Evolutionary conservation across 1,139 yeast species (phyloP).

Genomic region (Hyphopichia burtonii): DNA sequence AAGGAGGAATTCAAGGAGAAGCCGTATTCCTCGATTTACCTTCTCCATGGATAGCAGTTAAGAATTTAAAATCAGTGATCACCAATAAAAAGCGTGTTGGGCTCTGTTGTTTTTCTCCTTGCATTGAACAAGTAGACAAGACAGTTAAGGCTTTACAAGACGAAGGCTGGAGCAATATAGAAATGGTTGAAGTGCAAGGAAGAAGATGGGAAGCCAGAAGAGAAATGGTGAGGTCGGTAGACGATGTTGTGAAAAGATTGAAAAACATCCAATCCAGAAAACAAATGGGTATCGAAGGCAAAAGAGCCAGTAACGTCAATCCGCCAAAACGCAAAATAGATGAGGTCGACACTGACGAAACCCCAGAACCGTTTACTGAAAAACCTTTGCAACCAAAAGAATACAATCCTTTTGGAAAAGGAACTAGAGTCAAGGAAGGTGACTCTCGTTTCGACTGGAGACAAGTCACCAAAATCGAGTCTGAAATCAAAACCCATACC

Average conservation of each 20-base stretch:
- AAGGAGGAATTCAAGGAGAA: conserved; percentile 50
- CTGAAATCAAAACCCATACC: conserved; percentile 90
- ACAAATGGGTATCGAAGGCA: conserved; percentile 66
- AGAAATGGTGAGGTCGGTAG: conserved; percentile 78
- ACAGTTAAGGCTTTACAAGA: conserved; percentile 73
- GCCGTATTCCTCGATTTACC: conserved; percentile 90
- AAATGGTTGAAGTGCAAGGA: conserved; percentile 90
- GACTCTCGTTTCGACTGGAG: conserved; percentile 78
- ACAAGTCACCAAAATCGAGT: conserved; percentile 76
- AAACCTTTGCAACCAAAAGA: conserved; percentile 37
- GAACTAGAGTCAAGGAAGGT: conserved; percentile 79
- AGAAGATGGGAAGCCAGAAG: conserved; percentile 89
- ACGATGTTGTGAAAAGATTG: conserved; percentile 78
- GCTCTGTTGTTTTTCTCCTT: conserved; percentile 94
- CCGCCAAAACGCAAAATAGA: conserved; percentile 17
- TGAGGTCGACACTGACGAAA: conserved; percentile 12
- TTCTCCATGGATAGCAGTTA: conserved; percentile 96
- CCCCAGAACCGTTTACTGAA: conserved; percentile 5
- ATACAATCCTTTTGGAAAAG: conserved; percentile 90
- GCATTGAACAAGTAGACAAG: conserved; percentile 93
- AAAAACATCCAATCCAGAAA: conserved; percentile 79
- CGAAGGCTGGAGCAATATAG: conserved; percentile 84
- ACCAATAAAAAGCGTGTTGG: conserved; percentile 55
- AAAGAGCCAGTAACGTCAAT: conserved; percentile 32
- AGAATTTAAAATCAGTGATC: conserved; percentile 63